Conservation (phyloP, 1,284 basidiomycete species). For the Rhodotorula mucilaginosa region DNA sequence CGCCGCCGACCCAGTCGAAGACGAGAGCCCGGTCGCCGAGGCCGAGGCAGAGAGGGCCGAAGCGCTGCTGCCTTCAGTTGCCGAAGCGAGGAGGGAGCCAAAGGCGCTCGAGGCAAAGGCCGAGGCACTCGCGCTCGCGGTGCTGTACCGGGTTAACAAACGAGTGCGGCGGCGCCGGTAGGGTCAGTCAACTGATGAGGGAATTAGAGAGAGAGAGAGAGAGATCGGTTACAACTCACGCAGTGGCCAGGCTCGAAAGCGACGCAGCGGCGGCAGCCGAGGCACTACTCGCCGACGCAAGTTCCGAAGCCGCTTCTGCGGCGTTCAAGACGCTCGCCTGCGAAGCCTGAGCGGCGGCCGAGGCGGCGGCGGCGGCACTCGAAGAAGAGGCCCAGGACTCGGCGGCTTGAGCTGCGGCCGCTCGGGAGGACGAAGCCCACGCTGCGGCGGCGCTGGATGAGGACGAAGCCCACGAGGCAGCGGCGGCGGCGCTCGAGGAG, state of each 20-base stretch:
- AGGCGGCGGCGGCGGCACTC: conserved; percentile 1
- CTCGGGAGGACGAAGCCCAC: conserved; percentile 2
- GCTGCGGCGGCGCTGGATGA: background rate
- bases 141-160: background rate
- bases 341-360: conserved; percentile 2
- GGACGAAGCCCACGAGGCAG: conserved; percentile 1
- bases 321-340: background rate
- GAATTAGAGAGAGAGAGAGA: too few relatives aligned
- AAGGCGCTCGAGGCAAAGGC: background rate
- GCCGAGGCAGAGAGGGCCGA: background rate
- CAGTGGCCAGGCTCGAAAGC: background rate
- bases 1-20: background rate
- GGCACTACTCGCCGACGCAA: background rate
- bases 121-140: background rate
- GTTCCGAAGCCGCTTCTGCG: background rate
- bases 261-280: background rate
- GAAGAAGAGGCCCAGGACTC: conserved; percentile 1
- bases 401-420: background rate
- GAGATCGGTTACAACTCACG: background rate
- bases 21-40: background rate
- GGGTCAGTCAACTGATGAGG: too few relatives aligned
- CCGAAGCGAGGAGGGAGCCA: background rate
- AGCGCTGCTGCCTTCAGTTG: background rate
- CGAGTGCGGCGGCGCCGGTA: too few relatives aligned
- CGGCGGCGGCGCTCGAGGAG: conserved; percentile 10